Evolutionary conservation across 164 flowering plant genomes (phyloP), one percentile per base, ranked within the genome.

Genomic region (Macadamia integrifolia): DNA sequence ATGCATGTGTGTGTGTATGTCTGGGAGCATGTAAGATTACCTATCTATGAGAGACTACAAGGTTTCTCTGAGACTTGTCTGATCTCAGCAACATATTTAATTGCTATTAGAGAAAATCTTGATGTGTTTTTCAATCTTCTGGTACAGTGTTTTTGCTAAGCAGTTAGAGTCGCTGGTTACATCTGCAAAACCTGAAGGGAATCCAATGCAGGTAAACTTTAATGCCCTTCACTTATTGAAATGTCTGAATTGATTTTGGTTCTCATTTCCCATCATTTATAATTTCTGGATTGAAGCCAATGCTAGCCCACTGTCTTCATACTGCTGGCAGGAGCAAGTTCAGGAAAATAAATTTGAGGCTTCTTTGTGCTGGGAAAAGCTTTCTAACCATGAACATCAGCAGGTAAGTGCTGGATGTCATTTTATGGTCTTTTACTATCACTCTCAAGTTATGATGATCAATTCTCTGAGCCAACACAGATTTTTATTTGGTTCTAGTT

Each of bases 101-200:
- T 61, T 43, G 40, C 48, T 60, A 60, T 42, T 8, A 1, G n/a
- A 10, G 23, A 56, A 60, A 50, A 28, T 50, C 62, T 72, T 55
- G 44, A 10, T 50, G 13, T 6, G 23, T 64, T 28, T 11, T 73
- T 63, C 61, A 29, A 64, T 44, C 62, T 60, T 48, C 46, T 74
- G 42, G 57, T 81, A 69, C 86, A 93, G 98, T 83, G 74, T 81
- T 40, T 93, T 93, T 70, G 80, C 76, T 56, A 76, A 69, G 52
- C 88, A 86, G 66, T 79, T 89, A 53, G 85, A 84, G 31, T 67
- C 86, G 46, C 70, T 73, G 28, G 53, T 77, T 58, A 64, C 71
- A 71, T 77, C 85, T 32, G 66, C 72, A 75, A 81, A 83, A 53
- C 44, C 60, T 72, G 91, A 82, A 74, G 81, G 69, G 32, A 76